Evolutionary conservation across 1,284 basidiomycete species (phyloP), one percentile per base, ranked within the genome.

Genomic region (Melampsora occidentalis): DNA sequence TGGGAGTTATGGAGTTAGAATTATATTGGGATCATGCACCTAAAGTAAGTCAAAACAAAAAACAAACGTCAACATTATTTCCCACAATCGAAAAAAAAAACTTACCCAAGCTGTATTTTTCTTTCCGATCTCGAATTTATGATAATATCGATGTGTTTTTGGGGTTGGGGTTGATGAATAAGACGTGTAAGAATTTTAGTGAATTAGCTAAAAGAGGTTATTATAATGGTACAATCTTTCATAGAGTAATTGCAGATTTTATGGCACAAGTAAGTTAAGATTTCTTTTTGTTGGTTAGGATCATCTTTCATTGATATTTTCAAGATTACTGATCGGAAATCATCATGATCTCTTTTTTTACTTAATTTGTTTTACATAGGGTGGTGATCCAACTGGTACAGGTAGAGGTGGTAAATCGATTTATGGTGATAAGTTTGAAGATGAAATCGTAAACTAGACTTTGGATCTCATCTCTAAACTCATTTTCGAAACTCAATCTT

Each of bases 1-100:
- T 80, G 79, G 82, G 82, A 16, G 69, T 73, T 61, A 79, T 82
- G 70, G 75, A 78, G 18, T 67, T 81, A 46, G 82, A 82, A 71
- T 78, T 82, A 4, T 82, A 82, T 64, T 81, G 80, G 79, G 67
- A 80, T 22, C 81, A 82, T 61, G 80, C 82, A 12, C 81, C 82
- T 2, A 79, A 79, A 75, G 80, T 81, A 46, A 80, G 80, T 66
- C n/a, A n/a, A n/a, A n/a, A n/a, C n/a, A n/a, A n/a, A n/a, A n/a
- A n/a, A n/a, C n/a, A n/a, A n/a, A n/a, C n/a, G n/a, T n/a, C n/a
- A n/a, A n/a, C n/a, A n/a, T n/a, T n/a, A n/a, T n/a, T n/a, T n/a
- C n/a, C n/a, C n/a, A n/a, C n/a, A n/a, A n/a, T n/a, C n/a, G n/a
- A n/a, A n/a, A n/a, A n/a, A n/a, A n/a, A n/a, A n/a, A n/a, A n/a